These are phyloP conservation scores for Canariomyces notabilis DNA, from an alignment of 2,329 filamentous ascomycete species.

Conservation along the genomic window DNA sequence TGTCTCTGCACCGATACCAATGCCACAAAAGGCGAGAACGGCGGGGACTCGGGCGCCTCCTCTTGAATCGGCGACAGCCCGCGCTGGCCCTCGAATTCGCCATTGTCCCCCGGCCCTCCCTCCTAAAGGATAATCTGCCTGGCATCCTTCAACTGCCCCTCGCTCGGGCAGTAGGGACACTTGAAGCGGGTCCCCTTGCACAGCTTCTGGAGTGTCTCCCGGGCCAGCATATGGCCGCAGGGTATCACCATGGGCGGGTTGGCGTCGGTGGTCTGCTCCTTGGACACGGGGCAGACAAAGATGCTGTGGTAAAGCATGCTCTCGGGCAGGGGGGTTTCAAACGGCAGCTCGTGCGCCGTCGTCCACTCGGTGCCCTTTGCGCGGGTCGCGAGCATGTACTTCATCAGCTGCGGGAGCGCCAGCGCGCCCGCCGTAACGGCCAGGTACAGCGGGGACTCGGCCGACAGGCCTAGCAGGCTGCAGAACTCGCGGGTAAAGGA, in stretches of 20 bases:
- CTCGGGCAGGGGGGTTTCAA: conserved; percentile 58
- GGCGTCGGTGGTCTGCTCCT: conserved; percentile 86
- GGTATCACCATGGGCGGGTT: conserved; percentile 97
- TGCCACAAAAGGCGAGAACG: no score
- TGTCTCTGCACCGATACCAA: no score
- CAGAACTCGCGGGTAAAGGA: conserved; percentile 95
- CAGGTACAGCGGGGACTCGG: conserved; percentile 88
- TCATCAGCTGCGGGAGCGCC: conserved; percentile 81
- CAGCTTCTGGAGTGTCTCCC: conserved; percentile 74
- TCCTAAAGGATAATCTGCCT: conserved; percentile 61
- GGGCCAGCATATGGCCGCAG: conserved; percentile 89
- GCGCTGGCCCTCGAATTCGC: not conserved
- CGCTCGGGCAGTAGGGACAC: conserved; percentile 90
- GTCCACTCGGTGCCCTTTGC: conserved; percentile 94
- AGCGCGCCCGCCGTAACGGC: conserved; percentile 90
- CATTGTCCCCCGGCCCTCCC: not conserved
- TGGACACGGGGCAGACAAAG: conserved; percentile 95
- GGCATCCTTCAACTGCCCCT: conserved; percentile 74
- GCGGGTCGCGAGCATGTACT: conserved; percentile 81
- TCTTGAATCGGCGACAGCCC: not conserved
- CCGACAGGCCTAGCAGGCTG: conserved; percentile 80
- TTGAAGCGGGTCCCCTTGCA: conserved; percentile 81
- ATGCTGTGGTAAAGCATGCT: conserved; percentile 83
- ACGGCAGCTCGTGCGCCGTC: conserved; percentile 81
- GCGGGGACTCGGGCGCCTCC: not conserved